Base-by-base conservation (phyloP, 2,329 filamentous ascomycete genomes). In the Alternaria sp. region DNA sequence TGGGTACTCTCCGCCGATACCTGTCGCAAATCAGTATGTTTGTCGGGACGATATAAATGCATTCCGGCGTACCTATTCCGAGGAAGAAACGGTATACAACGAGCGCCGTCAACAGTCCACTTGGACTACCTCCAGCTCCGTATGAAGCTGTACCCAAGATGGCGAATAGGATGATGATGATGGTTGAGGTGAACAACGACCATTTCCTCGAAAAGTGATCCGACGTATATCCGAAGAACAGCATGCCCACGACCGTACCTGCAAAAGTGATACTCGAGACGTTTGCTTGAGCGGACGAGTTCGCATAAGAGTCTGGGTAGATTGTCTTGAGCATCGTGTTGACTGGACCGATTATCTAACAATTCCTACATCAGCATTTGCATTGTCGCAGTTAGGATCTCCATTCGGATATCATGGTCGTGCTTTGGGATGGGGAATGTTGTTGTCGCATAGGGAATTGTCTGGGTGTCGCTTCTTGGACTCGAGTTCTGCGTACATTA, bases 141-240 rank as follows among this genome's bases (percentile, higher is more conserved):
- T 97, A 97, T 0, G 92, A 89, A 0, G 89, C 93, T 4, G 93
- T 88, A 6, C 89, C 88, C 1, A 97, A 84, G 3, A 91, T 91
- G 1, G 93, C 93, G 75, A 97, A 97, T 66, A 97, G 70, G 67
- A 97, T 90, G 32, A 97, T 85, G 70, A 97, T 92, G 58, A 93
- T 75, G 3, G 94, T 97, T 0, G 92, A 96, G 17, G 90, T 82
- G 66, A 97, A 86, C 36, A 97, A 86, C 8, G 91, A 91, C 83
- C 93, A 91, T 73, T 91, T 93, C 19, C 94, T 89, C 10, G 92
- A 96, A 86, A 89, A 97, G 78, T 92, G 89, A 76, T 97, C 94
- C 59, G 90, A 90, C 8, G 91, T 87, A 70, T 90, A 93, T 21
- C 93, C 93, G 71, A 97, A 96, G 49, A 90, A 76, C 7, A 96